Evolutionary conservation across 2,329 filamentous ascomycete genomes (phyloP).

Genomic region (Alternaria brassicicola): DNA sequence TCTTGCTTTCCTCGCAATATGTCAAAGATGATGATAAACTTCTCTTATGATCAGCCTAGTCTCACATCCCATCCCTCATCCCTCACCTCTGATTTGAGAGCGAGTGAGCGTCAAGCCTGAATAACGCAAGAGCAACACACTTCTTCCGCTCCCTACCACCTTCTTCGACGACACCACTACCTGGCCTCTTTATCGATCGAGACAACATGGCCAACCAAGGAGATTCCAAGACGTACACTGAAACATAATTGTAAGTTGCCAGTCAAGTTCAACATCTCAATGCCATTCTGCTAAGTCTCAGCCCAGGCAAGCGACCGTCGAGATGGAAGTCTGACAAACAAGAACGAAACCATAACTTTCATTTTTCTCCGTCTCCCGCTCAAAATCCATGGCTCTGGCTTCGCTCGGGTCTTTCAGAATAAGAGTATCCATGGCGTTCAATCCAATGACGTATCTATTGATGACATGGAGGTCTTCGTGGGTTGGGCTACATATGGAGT

Average conservation of each 20-base stretch:
- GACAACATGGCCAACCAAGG: not conserved
- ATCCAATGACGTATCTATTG: not conserved
- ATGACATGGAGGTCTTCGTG: not conserved
- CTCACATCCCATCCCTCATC: not conserved
- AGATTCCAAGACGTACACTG: too few species aligned
- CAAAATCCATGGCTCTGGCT: not conserved
- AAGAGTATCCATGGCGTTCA: not conserved
- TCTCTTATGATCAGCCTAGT: too few species aligned
- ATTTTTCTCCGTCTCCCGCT: not conserved
- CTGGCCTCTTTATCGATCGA: not conserved
- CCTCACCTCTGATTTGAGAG: not conserved
- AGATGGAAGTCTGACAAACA: not conserved
- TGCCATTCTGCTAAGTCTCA: not conserved
- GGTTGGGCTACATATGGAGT: not conserved
- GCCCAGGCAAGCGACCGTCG: too few species aligned
- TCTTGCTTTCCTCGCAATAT: not conserved
- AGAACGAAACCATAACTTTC: not conserved
- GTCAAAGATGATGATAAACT: not conserved
- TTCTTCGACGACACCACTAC: not conserved
- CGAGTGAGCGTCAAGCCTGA: too few species aligned
- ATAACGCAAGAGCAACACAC: too few species aligned
- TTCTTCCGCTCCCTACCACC: too few species aligned
- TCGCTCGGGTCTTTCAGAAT: not conserved
- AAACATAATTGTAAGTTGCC: not conserved
- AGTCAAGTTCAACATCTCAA: not conserved